Base-by-base conservation (phyloP, 2,329 filamentous ascomycete species). In the Xylaria sp. region DNA sequence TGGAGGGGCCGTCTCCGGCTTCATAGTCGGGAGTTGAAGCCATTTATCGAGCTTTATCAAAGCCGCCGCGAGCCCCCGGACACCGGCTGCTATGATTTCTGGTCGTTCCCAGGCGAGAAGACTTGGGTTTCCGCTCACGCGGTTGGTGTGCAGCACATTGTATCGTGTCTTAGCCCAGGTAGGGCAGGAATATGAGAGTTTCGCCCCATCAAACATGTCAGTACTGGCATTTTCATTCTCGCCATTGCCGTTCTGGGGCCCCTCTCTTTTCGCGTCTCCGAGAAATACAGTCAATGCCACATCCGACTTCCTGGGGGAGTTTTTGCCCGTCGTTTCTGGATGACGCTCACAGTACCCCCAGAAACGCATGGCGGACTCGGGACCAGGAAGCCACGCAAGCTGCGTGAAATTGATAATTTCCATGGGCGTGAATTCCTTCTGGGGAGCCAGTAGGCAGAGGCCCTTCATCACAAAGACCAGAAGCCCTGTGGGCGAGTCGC, bases 361-460 rank as follows among this genome's bases (percentile, higher is more conserved):
- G 65, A 86, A 90, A 32, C 89, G 81, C 73, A 91, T 78, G 2
- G 84, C 85, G 1, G 85, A 85, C 74, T 92, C 90, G 0, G 89
- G 89, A 0, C 90, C 90, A 0, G 90, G 89, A 0, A 92, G 78
- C 90, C 90, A 92, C 25, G 89, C 86, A 34, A 91, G 79, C 76
- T 88, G 86, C 1, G 88, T 86, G 74, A 90, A 81, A 20, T 87
- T 88, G 67, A 92, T 82, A 28, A 92, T 81, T 64, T 91, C 87
- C 15, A 82, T 80, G 3, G 82, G 80, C 1, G 82, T 81, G 60
- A 88, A 82, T 18, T 81, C 79, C 65, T 82, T 79, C 5, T 71
- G 76, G 0, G 83, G 81, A 2, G 80, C 82, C 3, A 82, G 76
- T 1, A 81, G 78, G 18, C 82, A 81, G 61, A 89, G 77, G 1